Evolutionary conservation across 2,329 filamentous ascomycete genomes (phyloP).

Genomic region (Zymoseptoria ardabiliae): DNA sequence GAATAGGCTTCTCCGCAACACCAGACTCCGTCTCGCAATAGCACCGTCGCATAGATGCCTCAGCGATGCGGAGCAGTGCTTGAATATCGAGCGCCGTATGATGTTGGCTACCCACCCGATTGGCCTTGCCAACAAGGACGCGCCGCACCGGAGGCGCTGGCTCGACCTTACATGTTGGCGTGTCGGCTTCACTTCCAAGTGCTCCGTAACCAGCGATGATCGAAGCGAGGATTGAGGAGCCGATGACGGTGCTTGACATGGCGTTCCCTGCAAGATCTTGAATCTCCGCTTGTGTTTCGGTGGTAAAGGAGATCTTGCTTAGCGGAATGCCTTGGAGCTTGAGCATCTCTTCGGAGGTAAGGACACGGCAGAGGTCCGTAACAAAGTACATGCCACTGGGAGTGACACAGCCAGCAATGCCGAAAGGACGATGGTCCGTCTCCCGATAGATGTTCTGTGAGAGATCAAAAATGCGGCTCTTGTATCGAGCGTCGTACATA

Average conservation of each 20-base stretch:
- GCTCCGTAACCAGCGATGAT: slow-evolving; percentile 41
- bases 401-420: slow-evolving; percentile 60
- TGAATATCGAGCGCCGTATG: background rate
- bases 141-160: background rate
- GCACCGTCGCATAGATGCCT: slow-evolving; percentile 33
- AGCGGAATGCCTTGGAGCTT: slow-evolving; percentile 62
- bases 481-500: slow-evolving; percentile 52
- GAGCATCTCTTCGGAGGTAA: slow-evolving; percentile 58
- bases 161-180: background rate
- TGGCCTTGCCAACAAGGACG: background rate
- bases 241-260: slow-evolving; percentile 68
- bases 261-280: slow-evolving; percentile 71
- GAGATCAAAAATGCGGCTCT: slow-evolving; percentile 53
- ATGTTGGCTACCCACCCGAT: background rate
- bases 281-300: slow-evolving; percentile 51
- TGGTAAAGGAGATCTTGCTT: slow-evolving; percentile 54
- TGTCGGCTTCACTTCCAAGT: background rate
- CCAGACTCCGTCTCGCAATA: slow-evolving; percentile 47
- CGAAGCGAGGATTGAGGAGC: slow-evolving; percentile 52
- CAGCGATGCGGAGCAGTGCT: slow-evolving; percentile 29
- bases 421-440: slow-evolving; percentile 41
- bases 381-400: slow-evolving; percentile 56
- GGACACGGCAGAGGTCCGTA: slow-evolving; percentile 51
- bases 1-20: slow-evolving; percentile 35
- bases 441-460: slow-evolving; percentile 66